phyloP scores from a whole-genome alignment of 2,329 filamentous ascomycete genomes.

The Aspergillus sergii region DNA sequence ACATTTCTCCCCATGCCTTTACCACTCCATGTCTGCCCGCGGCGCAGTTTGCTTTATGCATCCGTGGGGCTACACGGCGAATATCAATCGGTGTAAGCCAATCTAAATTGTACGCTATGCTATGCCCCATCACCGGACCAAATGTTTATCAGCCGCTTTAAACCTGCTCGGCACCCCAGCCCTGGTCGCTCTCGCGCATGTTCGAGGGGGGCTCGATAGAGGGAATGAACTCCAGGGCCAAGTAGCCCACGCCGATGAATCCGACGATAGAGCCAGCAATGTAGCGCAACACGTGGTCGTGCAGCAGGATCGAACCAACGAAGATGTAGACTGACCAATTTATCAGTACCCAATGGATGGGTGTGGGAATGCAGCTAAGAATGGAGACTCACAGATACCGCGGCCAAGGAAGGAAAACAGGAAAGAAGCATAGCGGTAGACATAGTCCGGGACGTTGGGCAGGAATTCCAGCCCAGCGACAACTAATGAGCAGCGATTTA shows the following conservation, averaged over 20 bases:
- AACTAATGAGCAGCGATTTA: conserved; percentile 45
- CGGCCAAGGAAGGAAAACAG: conserved; percentile 97
- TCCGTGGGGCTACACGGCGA: neutral
- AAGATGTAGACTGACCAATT: conserved; percentile 83
- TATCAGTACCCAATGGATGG: conserved; percentile 3
- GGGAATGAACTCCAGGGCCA: conserved; percentile 73
- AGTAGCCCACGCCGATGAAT: conserved; percentile 76
- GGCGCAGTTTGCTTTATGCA: neutral
- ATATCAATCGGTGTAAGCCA: neutral
- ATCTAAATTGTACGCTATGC: conserved; percentile 1
- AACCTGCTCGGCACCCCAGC: conserved; percentile 78
- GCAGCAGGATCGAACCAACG: conserved; percentile 81
- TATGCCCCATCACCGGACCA: neutral
- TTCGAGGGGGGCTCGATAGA: conserved; percentile 79
- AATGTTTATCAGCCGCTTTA: conserved; percentile 41
- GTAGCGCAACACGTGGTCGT: conserved; percentile 66
- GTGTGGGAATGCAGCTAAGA: neutral
- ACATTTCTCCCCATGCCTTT: conserved; percentile 4
- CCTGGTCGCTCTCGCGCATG: conserved; percentile 76
- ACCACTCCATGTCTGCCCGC: conserved; percentile 2
- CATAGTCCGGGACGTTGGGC: conserved; percentile 80
- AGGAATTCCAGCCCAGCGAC: conserved; percentile 81
- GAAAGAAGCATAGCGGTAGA: conserved; percentile 93
- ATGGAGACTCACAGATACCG: conserved; percentile 77
- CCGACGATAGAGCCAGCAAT: conserved; percentile 79